A percentile compares a stretch with the other conserved stretches of the same genome.
Conservation (phyloP, 352 stramenopile genomes). For the Phytophthora ramorum region DNA sequence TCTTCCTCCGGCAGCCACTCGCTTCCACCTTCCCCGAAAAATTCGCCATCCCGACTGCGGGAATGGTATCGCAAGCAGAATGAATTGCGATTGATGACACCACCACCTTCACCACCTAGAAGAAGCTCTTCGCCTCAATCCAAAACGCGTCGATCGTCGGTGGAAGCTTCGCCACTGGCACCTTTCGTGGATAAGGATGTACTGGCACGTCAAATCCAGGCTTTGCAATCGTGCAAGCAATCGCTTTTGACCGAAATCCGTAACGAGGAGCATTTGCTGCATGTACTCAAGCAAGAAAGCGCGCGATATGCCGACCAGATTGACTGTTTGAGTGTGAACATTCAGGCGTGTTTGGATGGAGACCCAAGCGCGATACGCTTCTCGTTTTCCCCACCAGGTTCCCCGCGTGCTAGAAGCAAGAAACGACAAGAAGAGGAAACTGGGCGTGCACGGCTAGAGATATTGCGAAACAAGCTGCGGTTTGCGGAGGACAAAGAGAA, state of each 20-base stretch:
- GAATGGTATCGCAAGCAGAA: slow-evolving; percentile 46
- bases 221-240: slow-evolving; percentile 73
- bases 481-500: slow-evolving; percentile 73
- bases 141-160: slow-evolving; percentile 4
- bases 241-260: slow-evolving; percentile 66
- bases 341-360: slow-evolving; percentile 49
- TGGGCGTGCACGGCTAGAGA: slow-evolving; percentile 57
- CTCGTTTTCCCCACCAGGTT: slow-evolving; percentile 28
- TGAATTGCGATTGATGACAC: slow-evolving; percentile 23
- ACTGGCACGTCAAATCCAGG: slow-evolving; percentile 59
- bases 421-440: slow-evolving; percentile 54
- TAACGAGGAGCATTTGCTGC: slow-evolving; percentile 68
- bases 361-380: slow-evolving; percentile 30
- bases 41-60: slow-evolving; percentile 33
- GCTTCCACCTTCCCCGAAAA: slow-evolving; percentile 25
- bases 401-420: slow-evolving; percentile 31
- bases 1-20: slow-evolving; percentile 23
- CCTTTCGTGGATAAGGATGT: slow-evolving; percentile 50
- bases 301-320: slow-evolving; percentile 54
- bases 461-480: slow-evolving; percentile 62
- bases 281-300: slow-evolving; percentile 62
- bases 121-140: slow-evolving; percentile 1
- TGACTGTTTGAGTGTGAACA: slow-evolving; percentile 59
- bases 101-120: slow-evolving; percentile 29
- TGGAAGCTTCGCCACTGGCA: slow-evolving; percentile 29